Evolutionary conservation across 257 asterid species (phyloP), one percentile per base, ranked within the genome.

Genomic region (Lycium ferocissimum): DNA sequence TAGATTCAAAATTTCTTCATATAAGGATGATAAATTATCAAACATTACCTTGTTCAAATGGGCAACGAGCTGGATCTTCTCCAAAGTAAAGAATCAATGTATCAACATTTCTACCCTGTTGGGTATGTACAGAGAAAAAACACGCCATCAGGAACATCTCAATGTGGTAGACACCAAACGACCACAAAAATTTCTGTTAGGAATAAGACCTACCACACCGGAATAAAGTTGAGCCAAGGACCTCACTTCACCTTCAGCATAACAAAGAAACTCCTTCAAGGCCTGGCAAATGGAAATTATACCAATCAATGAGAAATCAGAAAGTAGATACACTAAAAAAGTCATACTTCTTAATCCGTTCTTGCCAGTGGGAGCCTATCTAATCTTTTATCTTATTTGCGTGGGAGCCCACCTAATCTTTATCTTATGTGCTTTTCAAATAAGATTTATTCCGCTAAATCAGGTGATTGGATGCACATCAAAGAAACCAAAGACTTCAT

Each of bases 31-130:
- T 80, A 47, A 53, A 26, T 78, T 8, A 33, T 78, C 9, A 33
- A 33, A 14, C 79, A 81, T 22, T 89, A 95, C 98, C 99, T 95
- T 94, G 98, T 89, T 95, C 99, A 88, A 92, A 94, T 65, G 94
- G 91, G 90, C 99, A 95, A 85, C 94, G 94, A 13, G 99, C 83
- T 49, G 99, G 99, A 84, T 95, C 99, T 91, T 95, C 98, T 85
- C 99, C 99, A 73, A 95, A 94, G 92, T 95, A 95, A 86, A 93
- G 90, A 86, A 93, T 94, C 89, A 95, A 89, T 7, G 95, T 87
- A 88, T 95, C 99, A 73, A 93, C 97, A 87, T 93, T 95, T 84
- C 98, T 92, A 78, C 99, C 99, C 99, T 95, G 95, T 88, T 87
- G 81, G 70, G 47, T 73, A 81, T 65, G 49, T 76, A 83, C 78